Conservation (phyloP, 257 asterid species). For the Solanum tarijense region DNA sequence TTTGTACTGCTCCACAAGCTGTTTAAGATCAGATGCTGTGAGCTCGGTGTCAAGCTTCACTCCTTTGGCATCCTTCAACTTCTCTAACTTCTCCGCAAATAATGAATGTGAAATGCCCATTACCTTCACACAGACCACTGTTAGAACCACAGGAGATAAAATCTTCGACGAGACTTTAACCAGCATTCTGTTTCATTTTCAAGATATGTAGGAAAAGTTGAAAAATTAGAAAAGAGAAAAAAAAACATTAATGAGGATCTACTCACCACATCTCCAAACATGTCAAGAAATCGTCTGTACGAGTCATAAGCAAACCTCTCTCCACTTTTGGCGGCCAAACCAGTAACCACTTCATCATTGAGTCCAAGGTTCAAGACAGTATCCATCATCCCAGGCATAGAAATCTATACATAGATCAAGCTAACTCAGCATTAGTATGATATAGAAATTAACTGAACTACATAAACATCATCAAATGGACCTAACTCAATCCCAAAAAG, state of each 20-base stretch:
- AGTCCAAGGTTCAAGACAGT: slow-evolving; percentile 91
- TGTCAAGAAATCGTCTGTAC: slow-evolving; percentile 81
- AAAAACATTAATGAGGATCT: not conserved
- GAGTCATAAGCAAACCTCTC: slow-evolving; percentile 92
- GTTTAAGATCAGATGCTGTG: slow-evolving; percentile 74
- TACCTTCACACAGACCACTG: slow-evolving; percentile 34
- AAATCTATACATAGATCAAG: slow-evolving; percentile 30
- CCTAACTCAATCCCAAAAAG: not conserved
- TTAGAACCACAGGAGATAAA: not conserved
- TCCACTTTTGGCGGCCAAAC: slow-evolving; percentile 85
- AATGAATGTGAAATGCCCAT: slow-evolving; percentile 79
- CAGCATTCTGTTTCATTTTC: not conserved
- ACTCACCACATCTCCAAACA: slow-evolving; percentile 92
- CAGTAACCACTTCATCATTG: slow-evolving; percentile 75
- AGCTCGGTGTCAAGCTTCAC: slow-evolving; percentile 68
- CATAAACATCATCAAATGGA: not conserved
- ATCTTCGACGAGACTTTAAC: not conserved
- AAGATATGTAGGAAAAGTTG: not conserved
- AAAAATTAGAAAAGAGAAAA: not conserved
- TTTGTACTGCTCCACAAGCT: slow-evolving; percentile 80
- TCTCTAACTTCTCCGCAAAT: slow-evolving; percentile 72
- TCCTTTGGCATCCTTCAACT: slow-evolving; percentile 46
- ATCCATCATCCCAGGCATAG: slow-evolving; percentile 99
- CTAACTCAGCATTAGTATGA: not conserved
- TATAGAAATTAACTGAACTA: not conserved